phyloP scores from a whole-genome alignment of 2,329 filamentous ascomycete species.

The Aureobasidium sp. region DNA sequence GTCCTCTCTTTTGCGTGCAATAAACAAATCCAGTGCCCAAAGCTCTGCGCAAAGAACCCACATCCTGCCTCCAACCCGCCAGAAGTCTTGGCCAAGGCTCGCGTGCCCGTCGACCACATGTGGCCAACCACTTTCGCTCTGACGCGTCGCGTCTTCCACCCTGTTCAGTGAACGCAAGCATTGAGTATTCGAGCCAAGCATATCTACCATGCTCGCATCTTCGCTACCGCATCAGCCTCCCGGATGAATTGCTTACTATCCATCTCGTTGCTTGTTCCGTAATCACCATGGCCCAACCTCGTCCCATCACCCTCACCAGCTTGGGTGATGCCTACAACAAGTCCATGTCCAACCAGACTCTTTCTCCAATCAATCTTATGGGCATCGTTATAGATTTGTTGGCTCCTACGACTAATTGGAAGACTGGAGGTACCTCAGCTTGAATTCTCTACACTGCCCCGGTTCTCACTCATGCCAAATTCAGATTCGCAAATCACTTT shows the following conservation, averaged over 20 bases:
- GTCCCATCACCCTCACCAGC: neutral
- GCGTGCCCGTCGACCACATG: neutral
- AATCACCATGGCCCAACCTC: conserved; percentile 15
- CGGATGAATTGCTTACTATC: neutral
- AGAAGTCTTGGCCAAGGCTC: conserved; percentile 3
- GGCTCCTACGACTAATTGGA: conserved; percentile 46
- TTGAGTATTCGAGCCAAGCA: neutral
- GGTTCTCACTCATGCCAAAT: neutral
- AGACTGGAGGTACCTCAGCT: conserved; percentile 41
- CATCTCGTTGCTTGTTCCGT: neutral
- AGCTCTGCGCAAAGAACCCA: conserved; percentile 13
- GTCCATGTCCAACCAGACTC: conserved; percentile 14
- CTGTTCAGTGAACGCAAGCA: neutral
- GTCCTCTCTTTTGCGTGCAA: conserved; percentile 12
- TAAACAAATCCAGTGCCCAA: conserved; percentile 6
- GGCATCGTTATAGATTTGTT: conserved; percentile 62
- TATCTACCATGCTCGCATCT: neutral
- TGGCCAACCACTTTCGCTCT: neutral
- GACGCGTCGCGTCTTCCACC: neutral
- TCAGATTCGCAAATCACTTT: conserved; percentile 29
- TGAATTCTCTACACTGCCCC: neutral
- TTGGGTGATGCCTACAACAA: neutral
- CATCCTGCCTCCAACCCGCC: neutral
- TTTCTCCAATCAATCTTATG: conserved; percentile 49
- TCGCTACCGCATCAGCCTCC: neutral